These are phyloP conservation scores for Talaromyces borbonicus DNA, from an alignment of 495 filamentous ascomycete genomes.

Conservation along the genomic window DNA sequence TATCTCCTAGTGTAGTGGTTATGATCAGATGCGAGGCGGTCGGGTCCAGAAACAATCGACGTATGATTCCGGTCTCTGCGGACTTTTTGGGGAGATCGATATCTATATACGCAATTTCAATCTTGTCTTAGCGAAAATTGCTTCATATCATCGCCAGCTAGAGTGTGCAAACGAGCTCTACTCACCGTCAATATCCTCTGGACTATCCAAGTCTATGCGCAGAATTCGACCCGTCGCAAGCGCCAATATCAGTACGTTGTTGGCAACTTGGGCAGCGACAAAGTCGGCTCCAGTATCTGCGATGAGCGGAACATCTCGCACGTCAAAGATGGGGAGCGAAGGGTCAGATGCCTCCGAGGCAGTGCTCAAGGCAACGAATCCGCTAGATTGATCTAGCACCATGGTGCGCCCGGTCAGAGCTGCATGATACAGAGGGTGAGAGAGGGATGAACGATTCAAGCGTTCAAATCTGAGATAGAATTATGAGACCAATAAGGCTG, in stretches of 20 bases:
- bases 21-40: constrained; percentile 91
- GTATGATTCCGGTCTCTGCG: constrained; percentile 82
- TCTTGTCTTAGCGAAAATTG: too few relatives aligned
- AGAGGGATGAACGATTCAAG: too few relatives aligned
- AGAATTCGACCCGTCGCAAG: constrained; percentile 81
- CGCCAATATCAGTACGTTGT: constrained; percentile 90
- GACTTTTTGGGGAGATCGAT: constrained; percentile 94
- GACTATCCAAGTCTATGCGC: constrained; percentile 85
- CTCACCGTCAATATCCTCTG: constrained; percentile 89
- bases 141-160: too few relatives aligned
- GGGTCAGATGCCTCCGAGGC: constrained; percentile 51
- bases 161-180: too few relatives aligned
- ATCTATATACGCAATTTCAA: too few relatives aligned
- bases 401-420: constrained; percentile 17
- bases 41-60: constrained; percentile 92
- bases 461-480: too few relatives aligned
- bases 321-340: constrained; percentile 79
- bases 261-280: constrained; percentile 90
- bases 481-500: too few relatives aligned
- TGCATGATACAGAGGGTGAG: constrained; percentile 4
- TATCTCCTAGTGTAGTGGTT: constrained; percentile 83
- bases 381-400: constrained; percentile 43
- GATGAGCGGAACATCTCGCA: constrained; percentile 81
- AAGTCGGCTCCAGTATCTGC: constrained; percentile 96
- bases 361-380: constrained; percentile 45